These are phyloP conservation scores for Gymnopilus junonius DNA, from an alignment of 768 basidiomycete species.

Conservation along the genomic window DNA sequence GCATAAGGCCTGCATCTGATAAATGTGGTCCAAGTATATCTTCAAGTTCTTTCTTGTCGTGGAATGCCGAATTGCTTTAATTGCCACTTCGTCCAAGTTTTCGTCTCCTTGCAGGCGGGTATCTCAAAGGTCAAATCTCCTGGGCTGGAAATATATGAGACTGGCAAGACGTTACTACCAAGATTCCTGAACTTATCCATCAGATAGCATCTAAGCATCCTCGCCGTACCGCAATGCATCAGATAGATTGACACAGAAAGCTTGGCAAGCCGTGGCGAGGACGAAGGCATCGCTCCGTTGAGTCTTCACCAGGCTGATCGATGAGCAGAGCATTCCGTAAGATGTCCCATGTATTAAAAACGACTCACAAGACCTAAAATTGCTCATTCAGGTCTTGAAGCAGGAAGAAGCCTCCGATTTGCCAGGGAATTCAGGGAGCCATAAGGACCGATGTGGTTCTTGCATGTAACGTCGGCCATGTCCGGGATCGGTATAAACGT, in stretches of 20 bases:
- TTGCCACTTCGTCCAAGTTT: no score
- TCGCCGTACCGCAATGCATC: no score
- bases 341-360: neutral
- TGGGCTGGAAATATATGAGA: no score
- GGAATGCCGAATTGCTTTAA: neutral
- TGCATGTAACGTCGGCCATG: neutral
- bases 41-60: neutral
- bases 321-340: neutral
- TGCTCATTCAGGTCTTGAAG: neutral
- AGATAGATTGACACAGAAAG: neutral
- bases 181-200: no score
- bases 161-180: no score
- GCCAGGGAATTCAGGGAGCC: neutral
- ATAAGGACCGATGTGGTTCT: neutral
- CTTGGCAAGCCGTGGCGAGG: neutral
- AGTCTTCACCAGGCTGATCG: neutral
- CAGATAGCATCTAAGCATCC: no score
- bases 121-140: no score
- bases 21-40: slow-evolving; percentile 1
- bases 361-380: neutral
- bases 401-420: neutral
- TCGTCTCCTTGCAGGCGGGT: no score
- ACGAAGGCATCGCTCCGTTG: neutral
- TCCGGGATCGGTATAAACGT: neutral
- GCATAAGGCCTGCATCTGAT: neutral